These are phyloP conservation scores for Hordeum pubiflorum DNA, from an alignment of 202 grass and related monocot species.

Conservation along the genomic window DNA sequence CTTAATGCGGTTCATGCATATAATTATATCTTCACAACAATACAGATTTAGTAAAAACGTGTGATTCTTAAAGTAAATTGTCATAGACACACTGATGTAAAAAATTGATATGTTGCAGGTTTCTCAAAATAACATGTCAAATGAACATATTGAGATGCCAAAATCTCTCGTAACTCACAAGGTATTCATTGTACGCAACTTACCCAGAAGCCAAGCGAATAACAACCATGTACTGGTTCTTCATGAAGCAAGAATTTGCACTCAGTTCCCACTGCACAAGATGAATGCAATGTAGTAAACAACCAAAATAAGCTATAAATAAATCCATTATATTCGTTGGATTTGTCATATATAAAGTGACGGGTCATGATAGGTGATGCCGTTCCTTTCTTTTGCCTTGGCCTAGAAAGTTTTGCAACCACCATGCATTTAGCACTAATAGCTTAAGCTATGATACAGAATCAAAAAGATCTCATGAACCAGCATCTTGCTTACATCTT, in stretches of 20 bases:
- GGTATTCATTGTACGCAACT: background rate
- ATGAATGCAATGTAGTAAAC: conserved; percentile 13
- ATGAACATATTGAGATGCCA: background rate
- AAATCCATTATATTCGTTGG: background rate
- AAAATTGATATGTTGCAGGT: background rate
- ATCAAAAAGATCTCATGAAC: background rate
- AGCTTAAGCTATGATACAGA: conserved; percentile 3
- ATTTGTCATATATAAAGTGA: background rate
- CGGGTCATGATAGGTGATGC: background rate
- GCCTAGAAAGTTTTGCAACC: background rate
- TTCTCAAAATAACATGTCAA: background rate
- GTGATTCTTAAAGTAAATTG: background rate
- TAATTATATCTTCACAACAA: background rate
- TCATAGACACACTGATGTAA: background rate
- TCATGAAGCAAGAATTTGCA: conserved; percentile 83
- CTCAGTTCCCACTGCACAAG: conserved; percentile 82
- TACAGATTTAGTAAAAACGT: background rate
- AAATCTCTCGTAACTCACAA: background rate
- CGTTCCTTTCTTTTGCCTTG: background rate
- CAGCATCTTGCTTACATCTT: background rate
- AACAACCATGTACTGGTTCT: conserved; percentile 79
- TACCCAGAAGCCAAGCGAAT: conserved; percentile 74
- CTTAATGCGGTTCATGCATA: background rate
- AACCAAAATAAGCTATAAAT: background rate
- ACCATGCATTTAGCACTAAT: background rate